Evolutionary conservation across 208 protist genomes (phyloP), one percentile per base, ranked within the genome.

Genomic region (Trypanosoma scelopori): DNA sequence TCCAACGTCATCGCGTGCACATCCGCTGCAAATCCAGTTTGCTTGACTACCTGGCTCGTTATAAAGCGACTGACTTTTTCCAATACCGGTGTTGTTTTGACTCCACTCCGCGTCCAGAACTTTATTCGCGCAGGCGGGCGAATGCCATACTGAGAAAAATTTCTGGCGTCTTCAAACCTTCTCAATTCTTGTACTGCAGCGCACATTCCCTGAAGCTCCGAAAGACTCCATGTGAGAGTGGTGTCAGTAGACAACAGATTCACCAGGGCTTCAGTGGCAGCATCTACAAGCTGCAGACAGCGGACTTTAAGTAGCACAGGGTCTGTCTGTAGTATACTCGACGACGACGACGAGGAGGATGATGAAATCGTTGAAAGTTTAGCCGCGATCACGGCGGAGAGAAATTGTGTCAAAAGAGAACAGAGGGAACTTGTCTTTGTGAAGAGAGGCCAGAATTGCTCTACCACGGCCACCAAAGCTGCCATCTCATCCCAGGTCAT

Each of bases 371-470:
- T 15, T 35, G 37, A 27, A 23, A 55, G 62, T 25, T 74, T 48
- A 18, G 57, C 49, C 53, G 42, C 69, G 43, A 89, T 61, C 5
- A 69, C 69, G 18, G 77, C 56, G 11, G 78, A 47, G 7, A 77
- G 69, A 65, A 89, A 89, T 62, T 89, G 83, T 20, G 84, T 55
- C 12, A 82, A 61, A 25, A 89, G 51, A 20, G 45, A 62, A 27
- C 66, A 65, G 0, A 75, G 67, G 12, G 83, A 84, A 20, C 71
- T 45, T 25, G 74, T 64, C 45, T 65, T 49, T n/a, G 69, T 60
- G 15, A 86, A 76, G 9, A 71, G 53, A 28, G 12, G 22, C 77
- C 67, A 82, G 52, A 61, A 55, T 47, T 84, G 60, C 52, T 85
- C 82, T 45, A 85, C 71, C 7, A 63, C 52, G 23, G 62, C 73